Base-by-base conservation (phyloP, 495 filamentous ascomycete species). In the Podospora pseudoanserina region DNA sequence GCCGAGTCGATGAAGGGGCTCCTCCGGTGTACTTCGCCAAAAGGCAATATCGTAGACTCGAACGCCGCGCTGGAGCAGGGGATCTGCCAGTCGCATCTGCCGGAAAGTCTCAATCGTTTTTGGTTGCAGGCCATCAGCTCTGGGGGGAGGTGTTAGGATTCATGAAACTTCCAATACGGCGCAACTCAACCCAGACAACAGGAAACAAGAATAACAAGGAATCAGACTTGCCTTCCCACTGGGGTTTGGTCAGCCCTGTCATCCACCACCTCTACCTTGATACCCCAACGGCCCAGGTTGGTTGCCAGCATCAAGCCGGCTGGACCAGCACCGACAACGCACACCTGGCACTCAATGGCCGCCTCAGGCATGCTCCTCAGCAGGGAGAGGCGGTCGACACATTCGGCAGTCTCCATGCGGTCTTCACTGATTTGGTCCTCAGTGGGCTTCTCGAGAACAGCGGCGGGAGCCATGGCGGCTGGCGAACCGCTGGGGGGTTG, bases 31-130 rank as follows among this genome's bases (percentile, higher is more conserved):
- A 19, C 87, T 87, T 76, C 87, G 84, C 90, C 89, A 92, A 71
- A 90, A 91, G 28, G 85, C 80, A 69, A 91, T 91, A 70, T 92
- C 89, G 73, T 88, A 90, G 19, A 92, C 84, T 28, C 85, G 86
- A 18, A 86, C 89, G 3, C 85, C 89, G 68, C 86, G 85, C 64
- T 83, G 82, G 57, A 91, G 72, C 49, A 91, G 71, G 4, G 84
- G 78, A 64, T 89, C 87, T 26, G 87, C 86, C n/a, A 92, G 79
- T 19, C 87, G 79, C 76, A 92, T 85, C 75, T 91, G 89, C 61
- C 85, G 74, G 65, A 80, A 80, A 15, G 78, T 80, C 71, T 80
- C 78, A 64, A 80, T 79, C 44, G 79, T 76, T 67, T 80, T 80
- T 23, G 90, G 89, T 68, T 92, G 90, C 65, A 92, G 78, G 15